Conservation (phyloP, 805 yeast species). For the Candida glaebosa region DNA sequence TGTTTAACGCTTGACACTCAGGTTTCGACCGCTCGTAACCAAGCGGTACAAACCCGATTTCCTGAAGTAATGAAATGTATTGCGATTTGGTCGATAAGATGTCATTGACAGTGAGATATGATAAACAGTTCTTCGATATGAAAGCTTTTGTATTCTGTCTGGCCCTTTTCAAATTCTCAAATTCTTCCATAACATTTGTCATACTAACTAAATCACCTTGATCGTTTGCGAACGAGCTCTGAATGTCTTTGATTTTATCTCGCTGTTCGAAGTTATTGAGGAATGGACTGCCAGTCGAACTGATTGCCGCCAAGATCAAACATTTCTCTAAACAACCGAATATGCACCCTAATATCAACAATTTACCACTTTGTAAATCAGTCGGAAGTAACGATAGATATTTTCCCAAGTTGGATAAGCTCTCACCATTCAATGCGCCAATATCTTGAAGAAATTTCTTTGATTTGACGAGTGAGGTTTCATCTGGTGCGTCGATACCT, state of each 20-base stretch:
- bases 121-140: slow-evolving; percentile 55
- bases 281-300: slow-evolving; percentile 75
- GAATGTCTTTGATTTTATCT: slow-evolving; percentile 53
- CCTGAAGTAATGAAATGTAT: slow-evolving; percentile 65
- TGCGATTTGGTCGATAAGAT: slow-evolving; percentile 70
- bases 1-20: slow-evolving; percentile 34
- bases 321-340: slow-evolving; percentile 79
- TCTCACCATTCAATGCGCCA: slow-evolving; percentile 59
- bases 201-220: slow-evolving; percentile 77
- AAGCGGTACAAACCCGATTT: slow-evolving; percentile 71
- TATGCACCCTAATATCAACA: slow-evolving; percentile 73
- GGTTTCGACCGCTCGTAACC: slow-evolving; percentile 28
- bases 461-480: slow-evolving; percentile 49
- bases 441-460: slow-evolving; percentile 53
- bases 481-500: slow-evolving; percentile 82
- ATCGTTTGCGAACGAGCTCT: slow-evolving; percentile 41
- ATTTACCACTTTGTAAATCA: slow-evolving; percentile 81
- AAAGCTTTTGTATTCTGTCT: slow-evolving; percentile 37
- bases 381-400: slow-evolving; percentile 81
- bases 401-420: slow-evolving; percentile 71
- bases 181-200: slow-evolving; percentile 56
- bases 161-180: slow-evolving; percentile 26
- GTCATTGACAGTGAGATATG: slow-evolving; percentile 64
- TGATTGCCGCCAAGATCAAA: slow-evolving; percentile 74
- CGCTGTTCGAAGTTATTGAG: slow-evolving; percentile 58